Base-by-base conservation (phyloP, 2,329 filamentous ascomycete species). In the Cladobotryum protrusum region DNA sequence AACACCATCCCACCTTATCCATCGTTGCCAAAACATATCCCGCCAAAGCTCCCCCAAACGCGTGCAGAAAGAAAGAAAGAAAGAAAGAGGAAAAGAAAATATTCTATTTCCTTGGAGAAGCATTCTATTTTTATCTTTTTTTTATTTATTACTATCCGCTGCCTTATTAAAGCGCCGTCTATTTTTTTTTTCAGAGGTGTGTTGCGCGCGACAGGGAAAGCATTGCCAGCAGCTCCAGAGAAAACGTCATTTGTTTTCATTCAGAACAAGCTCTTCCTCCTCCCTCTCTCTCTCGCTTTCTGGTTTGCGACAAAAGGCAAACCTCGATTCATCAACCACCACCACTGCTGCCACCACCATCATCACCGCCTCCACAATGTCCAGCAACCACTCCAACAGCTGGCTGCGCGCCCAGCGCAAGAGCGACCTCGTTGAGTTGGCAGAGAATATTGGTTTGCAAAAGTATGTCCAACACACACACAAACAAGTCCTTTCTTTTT, bases 351-450 rank as follows among this genome's bases (percentile, higher is more conserved):
- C 39, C 39, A 40, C 42, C 29, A 45, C 12, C 36, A 35, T 32
- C 33, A 34, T 14, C 34, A 44, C 34, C 52, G 44, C 39, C 9
- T 45, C 43, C 55, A 52, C 55, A 52, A 63, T 61, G 57, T 59
- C 59, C 45, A 54, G 53, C 51, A 59, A 51, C 41, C 63, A 60
- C 33, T 49, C 65, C 60, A 82, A 85, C 64, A 81, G 82, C 59
- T 95, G 87, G 82, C 77, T 96, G 65, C 80, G 84, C 68, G 78
- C 79, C 67, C 87, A 93, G 78, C 85, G 87, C 74, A 95, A 95
- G 77, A 77, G 76, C 60, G 88, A 92, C 57, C 79, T 96, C 50
- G 68, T 82, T 59, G 85, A 87, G 55, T 76, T 95, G 54, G 88
- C 89, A 52, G 80, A 87, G 57, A 72, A 76, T 43, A 78, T 87